A percentile compares a stretch with the other conserved stretches of the same genome.
These are phyloP conservation scores for Vanrija pseudolonga DNA, from an alignment of 1,284 basidiomycete species.

Conservation along the genomic window DNA sequence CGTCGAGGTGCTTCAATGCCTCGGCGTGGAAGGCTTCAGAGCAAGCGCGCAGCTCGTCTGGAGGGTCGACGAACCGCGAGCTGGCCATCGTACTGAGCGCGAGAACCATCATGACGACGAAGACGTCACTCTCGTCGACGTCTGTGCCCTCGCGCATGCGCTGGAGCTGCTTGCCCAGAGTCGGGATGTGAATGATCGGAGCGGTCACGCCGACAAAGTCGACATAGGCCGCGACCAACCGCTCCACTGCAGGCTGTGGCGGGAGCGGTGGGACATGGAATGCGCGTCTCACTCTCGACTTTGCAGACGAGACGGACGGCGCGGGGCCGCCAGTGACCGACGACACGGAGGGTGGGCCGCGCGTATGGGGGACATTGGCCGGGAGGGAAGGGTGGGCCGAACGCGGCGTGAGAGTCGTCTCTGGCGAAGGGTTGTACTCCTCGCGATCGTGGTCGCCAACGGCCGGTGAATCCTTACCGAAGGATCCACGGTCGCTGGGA, in stretches of 20 bases:
- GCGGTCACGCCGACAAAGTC: constrained; percentile 50
- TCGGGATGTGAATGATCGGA: constrained; percentile 51
- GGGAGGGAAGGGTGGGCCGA: constrained; percentile 11
- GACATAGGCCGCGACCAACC: constrained; percentile 50
- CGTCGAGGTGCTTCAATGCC: constrained; percentile 50
- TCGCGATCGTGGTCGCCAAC: constrained; percentile 9
- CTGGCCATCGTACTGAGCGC: constrained; percentile 51
- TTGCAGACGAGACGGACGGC: not conserved
- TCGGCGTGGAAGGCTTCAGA: constrained; percentile 51
- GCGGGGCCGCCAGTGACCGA: constrained; percentile 3
- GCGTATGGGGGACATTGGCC: not conserved
- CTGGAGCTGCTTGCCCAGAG: constrained; percentile 45
- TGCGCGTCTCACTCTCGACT: constrained; percentile 19
- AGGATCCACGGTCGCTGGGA: constrained; percentile 16
- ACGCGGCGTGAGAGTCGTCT: constrained; percentile 17
- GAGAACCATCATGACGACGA: constrained; percentile 51
- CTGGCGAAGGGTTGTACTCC: constrained; percentile 11
- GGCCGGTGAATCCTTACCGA: constrained; percentile 16
- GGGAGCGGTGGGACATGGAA: constrained; percentile 48
- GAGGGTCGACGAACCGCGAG: constrained; percentile 49
- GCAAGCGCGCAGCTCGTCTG: constrained; percentile 49
- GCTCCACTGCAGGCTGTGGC: constrained; percentile 48
- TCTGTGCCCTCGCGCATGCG: constrained; percentile 40
- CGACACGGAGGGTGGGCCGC: constrained; percentile 10
- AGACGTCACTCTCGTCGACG: constrained; percentile 47